phyloP scores from a whole-genome alignment of 2,329 filamentous ascomycete species.

The Penicillium freii region DNA sequence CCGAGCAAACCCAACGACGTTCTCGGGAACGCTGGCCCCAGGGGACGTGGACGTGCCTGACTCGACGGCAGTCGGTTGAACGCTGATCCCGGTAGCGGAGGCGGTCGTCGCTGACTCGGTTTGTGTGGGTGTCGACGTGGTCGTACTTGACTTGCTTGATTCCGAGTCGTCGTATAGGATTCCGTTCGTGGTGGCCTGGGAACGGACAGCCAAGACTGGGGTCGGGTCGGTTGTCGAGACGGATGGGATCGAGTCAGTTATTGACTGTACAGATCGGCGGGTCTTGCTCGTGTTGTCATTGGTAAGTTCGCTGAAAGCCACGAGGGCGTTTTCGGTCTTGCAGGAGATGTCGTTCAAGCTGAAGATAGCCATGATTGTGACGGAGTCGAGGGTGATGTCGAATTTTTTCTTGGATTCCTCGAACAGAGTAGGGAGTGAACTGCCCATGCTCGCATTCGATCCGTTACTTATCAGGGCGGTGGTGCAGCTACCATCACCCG shows the following conservation, averaged over 20 bases:
- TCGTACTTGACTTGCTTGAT: conserved; percentile 25
- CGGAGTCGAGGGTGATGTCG: conserved; percentile 69
- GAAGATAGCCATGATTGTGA: conserved; percentile 71
- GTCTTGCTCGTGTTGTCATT: conserved; percentile 24
- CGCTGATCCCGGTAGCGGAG: conserved; percentile 5
- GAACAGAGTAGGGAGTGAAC: conserved; percentile 73
- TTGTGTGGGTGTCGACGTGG: conserved; percentile 17
- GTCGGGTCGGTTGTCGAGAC: neutral
- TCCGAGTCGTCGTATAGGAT: conserved; percentile 36
- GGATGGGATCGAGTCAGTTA: conserved; percentile 7
- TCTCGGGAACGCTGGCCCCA: conserved; percentile 14
- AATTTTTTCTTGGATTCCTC: conserved; percentile 65
- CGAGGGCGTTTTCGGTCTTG: conserved; percentile 78
- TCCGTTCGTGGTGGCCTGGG: conserved; percentile 36
- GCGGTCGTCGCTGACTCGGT: conserved; percentile 20
- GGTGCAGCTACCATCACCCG: conserved; percentile 55
- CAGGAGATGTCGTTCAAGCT: conserved; percentile 75
- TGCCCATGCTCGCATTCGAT: conserved; percentile 74
- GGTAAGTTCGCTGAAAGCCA: conserved; percentile 69
- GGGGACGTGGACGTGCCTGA: neutral
- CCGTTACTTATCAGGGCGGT: conserved; percentile 48
- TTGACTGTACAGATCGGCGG: conserved; percentile 22
- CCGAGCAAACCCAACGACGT: conserved; percentile 36
- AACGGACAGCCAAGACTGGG: conserved; percentile 23
- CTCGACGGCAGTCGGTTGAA: neutral